Conservation (phyloP, 2,329 filamentous ascomycete genomes). For the Botryotinia calthae region DNA sequence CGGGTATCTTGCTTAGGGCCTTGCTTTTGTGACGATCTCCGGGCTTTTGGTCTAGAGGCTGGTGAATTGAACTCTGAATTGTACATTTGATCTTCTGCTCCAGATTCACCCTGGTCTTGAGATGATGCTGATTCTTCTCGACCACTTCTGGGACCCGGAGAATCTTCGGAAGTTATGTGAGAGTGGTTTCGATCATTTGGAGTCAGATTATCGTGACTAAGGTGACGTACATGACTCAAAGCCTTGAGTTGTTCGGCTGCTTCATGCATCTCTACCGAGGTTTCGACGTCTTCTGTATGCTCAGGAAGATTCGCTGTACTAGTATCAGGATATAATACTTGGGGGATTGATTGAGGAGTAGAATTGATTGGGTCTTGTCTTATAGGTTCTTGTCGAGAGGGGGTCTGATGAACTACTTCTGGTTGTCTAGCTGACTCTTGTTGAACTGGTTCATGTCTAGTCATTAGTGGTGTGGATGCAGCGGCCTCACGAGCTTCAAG, state of each 20-base stretch:
- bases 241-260: slow-evolving; percentile 66
- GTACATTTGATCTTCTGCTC: slow-evolving; percentile 43
- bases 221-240: slow-evolving; percentile 59
- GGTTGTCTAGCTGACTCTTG: slow-evolving; percentile 20
- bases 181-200: slow-evolving; percentile 37
- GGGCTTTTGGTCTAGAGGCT: slow-evolving; percentile 36
- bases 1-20: slow-evolving; percentile 58
- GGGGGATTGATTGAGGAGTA: slow-evolving; percentile 31
- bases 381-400: slow-evolving; percentile 29
- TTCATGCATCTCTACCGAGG: slow-evolving; percentile 68
- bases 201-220: slow-evolving; percentile 46
- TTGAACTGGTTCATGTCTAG: slow-evolving; percentile 44
- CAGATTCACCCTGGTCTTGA: slow-evolving; percentile 42
- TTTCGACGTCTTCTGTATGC: slow-evolving; percentile 53
- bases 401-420: slow-evolving; percentile 23
- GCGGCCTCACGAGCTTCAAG: slow-evolving; percentile 44
- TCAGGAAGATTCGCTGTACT: slow-evolving; percentile 33
- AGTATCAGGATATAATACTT: slow-evolving; percentile 33
- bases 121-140: slow-evolving; percentile 46
- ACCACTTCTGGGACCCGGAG: slow-evolving; percentile 36
- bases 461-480: slow-evolving; percentile 38
- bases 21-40: slow-evolving; percentile 39
- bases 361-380: slow-evolving; percentile 32
- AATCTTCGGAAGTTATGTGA: slow-evolving; percentile 37
- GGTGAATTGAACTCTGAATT: slow-evolving; percentile 39